Evolutionary conservation across 225 moss, liverwort and hornwort species (phyloP).

Genomic region (Bryum argenteum): DNA sequence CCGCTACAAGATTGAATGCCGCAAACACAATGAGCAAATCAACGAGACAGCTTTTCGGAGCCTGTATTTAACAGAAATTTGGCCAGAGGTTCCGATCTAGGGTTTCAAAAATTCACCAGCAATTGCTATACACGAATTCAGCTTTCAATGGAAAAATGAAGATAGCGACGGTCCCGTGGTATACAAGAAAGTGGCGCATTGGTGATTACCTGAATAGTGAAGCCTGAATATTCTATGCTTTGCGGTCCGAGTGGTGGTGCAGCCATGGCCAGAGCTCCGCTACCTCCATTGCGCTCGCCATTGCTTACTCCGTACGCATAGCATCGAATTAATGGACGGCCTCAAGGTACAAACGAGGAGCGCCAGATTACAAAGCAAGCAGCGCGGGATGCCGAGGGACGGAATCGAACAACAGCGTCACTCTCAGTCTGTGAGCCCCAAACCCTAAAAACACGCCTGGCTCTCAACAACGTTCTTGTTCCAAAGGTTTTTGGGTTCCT

Average conservation of each 20-base stretch:
- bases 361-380: not conserved
- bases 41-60: not conserved
- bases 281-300: slow-evolving; percentile 14
- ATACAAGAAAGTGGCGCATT: not conserved
- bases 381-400: slow-evolving; percentile 2
- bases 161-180: not conserved
- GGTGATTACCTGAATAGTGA: slow-evolving; percentile 15
- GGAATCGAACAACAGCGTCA: not conserved
- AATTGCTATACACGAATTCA: not conserved
- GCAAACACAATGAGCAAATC: too few species aligned
- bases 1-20: too few species aligned
- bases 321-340: not conserved
- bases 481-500: too few species aligned
- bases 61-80: not conserved
- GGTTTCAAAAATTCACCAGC: slow-evolving; percentile 17
- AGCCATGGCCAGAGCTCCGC: slow-evolving; percentile 26
- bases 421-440: slow-evolving; percentile 8
- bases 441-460: slow-evolving; percentile 30
- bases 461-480: too few species aligned
- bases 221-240: not conserved
- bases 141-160: not conserved
- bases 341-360: not conserved
- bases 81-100: slow-evolving; percentile 29
- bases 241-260: slow-evolving; percentile 7
- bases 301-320: not conserved